Base-by-base conservation (phyloP, 2,329 filamentous ascomycete genomes). In the Dactylellina sp. region DNA sequence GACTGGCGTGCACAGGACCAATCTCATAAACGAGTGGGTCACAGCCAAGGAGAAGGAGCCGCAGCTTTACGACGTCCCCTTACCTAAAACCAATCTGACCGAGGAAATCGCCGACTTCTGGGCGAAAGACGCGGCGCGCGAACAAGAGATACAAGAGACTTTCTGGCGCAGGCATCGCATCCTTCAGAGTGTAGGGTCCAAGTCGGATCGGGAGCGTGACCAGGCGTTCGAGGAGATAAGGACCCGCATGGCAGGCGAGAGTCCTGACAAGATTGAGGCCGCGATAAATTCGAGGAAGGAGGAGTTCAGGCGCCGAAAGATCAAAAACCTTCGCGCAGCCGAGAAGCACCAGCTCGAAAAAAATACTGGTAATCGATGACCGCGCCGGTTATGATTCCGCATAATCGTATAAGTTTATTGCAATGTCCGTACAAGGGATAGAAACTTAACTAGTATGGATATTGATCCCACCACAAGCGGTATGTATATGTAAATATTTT, bases 1-100 rank as follows among this genome's bases (percentile, higher is more conserved):
- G 25, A 44, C 49, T 18, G 40, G 50, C 6, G 5, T 14, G 11
- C 56, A 35, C 42, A 40, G 62, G 32, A 70, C 25, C 35, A 39
- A 47, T n/a, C 37, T 52, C 39, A 61, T 50, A 37, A 59, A 59
- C 32, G 56, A 76, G 24, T 75, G 39, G 18, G 63, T 37, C 12
- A 37, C 24, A 25, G 25, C 25, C 50, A 55, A 55, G 50, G 50
- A 24, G 16, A 35, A n/a, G 24, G 18, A 55, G 14, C 50, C 25
- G 50, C 25, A 55, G 50, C 18, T 55, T 9, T 55, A 55, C 50
- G 50, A 55, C 3, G 50, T 55, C 25, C 50, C 50, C 28, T 55
- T 55, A 2, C 25, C 28, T 9, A 55, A 39, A 55, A 32, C 55
- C 39, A 46, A 46, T 4, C 24, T 59, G 39, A 32, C 37, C 11